Base-by-base conservation (phyloP, 1,139 yeast species). In the Barnettozyma hawaiiensis region DNA sequence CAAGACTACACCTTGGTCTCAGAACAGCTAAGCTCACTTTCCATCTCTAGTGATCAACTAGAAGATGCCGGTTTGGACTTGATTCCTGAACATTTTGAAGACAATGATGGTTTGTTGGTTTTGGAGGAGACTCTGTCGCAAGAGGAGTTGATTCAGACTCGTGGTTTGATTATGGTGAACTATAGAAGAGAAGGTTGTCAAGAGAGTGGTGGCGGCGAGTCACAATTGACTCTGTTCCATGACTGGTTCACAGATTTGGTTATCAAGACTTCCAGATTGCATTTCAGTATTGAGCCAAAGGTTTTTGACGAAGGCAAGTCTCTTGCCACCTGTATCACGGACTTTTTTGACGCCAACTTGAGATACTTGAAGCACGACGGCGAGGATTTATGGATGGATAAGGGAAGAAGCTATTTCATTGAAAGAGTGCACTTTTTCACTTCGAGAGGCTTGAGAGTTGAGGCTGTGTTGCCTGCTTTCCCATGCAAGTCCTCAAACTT, bases 401-500 rank as follows among this genome's bases (percentile, higher is more conserved):
- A 66, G 5, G 81, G 82, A 3, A 62, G 66, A 36, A 62, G 54
- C 0, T 63, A 65, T 47, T 75, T 76, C 50, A 58, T 64, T 18
- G 53, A 63, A 28, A 67, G 64, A 40, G 69, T 73, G 22, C 64
- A 64, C 34, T 75, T 71, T 53, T 78, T 73, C 54, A 75, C 78
- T 12, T 64, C 70, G 35, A 66, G 76, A 50, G 62, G 66, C 45
- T 50, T 68, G 26, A 66, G 68, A 33, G 65, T 78, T 45, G 79
- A 76, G 57, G 76, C 79, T 9, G 79, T 76, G 8, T 61, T 78
- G 41, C 84, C 84, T 4, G 84, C 83, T 1, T 78, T 78, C 50
- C 84, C 84, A 4, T 77, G 83, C 54, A 78, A 77, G 54, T 75
- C 82, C 0, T 75, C 81, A 14, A 78, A 78, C 49, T 47, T 57